Percentiles rank a stretch among this genome's conserved stretches.
phyloP scores from a whole-genome alignment of 805 yeast species.

The Tetrapisispora pingtungensis region DNA sequence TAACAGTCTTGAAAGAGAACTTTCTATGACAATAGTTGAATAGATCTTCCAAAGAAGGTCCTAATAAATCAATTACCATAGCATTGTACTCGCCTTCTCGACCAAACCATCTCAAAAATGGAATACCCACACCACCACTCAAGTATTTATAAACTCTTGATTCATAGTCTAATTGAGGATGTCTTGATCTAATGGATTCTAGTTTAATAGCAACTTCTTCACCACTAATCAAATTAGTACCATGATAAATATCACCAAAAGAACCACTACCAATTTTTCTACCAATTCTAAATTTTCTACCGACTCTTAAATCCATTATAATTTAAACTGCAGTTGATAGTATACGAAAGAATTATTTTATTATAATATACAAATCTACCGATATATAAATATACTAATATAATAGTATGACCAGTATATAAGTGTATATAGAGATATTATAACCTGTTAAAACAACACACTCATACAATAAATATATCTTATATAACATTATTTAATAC shows the following conservation, averaged over 20 bases:
- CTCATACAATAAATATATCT: too few relatives aligned
- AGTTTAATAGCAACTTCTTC: constrained; percentile 97
- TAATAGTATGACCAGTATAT: too few relatives aligned
- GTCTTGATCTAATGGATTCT: constrained; percentile 84
- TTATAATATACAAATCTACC: too few relatives aligned
- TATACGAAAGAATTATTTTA: too few relatives aligned
- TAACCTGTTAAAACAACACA: too few relatives aligned
- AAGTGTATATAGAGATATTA: too few relatives aligned
- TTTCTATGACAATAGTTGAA: constrained; percentile 94
- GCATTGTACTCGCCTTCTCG: constrained; percentile 96
- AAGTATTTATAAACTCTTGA: constrained; percentile 92
- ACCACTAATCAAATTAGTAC: constrained; percentile 90
- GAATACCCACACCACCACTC: constrained; percentile 96
- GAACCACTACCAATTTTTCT: constrained; percentile 96
- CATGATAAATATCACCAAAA: constrained; percentile 91
- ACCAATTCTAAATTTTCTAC: constrained; percentile 90
- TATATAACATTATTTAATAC: too few relatives aligned
- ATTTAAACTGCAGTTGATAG: too few relatives aligned
- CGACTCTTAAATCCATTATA: constrained; percentile 84
- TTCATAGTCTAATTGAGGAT: constrained; percentile 95
- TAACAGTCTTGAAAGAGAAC: constrained; percentile 87
- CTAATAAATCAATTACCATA: constrained; percentile 91
- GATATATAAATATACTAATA: too few relatives aligned
- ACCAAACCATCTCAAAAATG: constrained; percentile 95
- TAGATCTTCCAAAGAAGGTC: constrained; percentile 91